phyloP scores from a whole-genome alignment of 2,329 filamentous ascomycete species.

The Colletotrichum sp. region DNA sequence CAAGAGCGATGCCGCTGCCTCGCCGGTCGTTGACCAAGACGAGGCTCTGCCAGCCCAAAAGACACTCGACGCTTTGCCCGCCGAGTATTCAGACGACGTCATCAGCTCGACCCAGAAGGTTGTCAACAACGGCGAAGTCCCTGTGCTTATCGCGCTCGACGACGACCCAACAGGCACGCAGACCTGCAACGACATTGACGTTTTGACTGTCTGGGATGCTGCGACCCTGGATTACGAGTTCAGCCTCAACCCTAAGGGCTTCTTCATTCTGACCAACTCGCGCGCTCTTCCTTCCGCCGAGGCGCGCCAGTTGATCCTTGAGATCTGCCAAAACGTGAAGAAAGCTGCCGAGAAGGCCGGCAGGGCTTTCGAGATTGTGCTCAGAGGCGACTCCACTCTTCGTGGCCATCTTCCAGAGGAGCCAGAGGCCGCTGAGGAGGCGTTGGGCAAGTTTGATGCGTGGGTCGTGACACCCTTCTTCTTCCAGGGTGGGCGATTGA shows the following conservation, averaged over 20 bases:
- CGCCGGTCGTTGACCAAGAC: not conserved
- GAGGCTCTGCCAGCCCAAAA: slow-evolving; percentile 22
- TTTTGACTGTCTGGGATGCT: slow-evolving; percentile 59
- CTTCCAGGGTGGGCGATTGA: slow-evolving; percentile 61
- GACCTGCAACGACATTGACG: slow-evolving; percentile 62
- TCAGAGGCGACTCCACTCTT: slow-evolving; percentile 62
- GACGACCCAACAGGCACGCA: slow-evolving; percentile 67
- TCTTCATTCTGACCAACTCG: slow-evolving; percentile 67
- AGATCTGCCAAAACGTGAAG: slow-evolving; percentile 56
- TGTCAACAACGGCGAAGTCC: slow-evolving; percentile 22
- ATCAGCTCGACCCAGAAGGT: slow-evolving; percentile 22
- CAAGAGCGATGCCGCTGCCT: not conserved
- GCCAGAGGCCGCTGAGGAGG: slow-evolving; percentile 53
- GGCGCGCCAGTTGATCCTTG: slow-evolving; percentile 50
- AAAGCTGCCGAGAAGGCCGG: slow-evolving; percentile 43
- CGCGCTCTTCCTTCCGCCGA: slow-evolving; percentile 56
- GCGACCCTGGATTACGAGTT: slow-evolving; percentile 18
- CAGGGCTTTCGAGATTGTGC: slow-evolving; percentile 56
- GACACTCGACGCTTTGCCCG: slow-evolving; percentile 27
- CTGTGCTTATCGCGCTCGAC: slow-evolving; percentile 46
- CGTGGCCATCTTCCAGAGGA: slow-evolving; percentile 63
- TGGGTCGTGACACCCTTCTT: slow-evolving; percentile 66
- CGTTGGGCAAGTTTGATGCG: slow-evolving; percentile 54
- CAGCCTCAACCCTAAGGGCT: slow-evolving; percentile 42
- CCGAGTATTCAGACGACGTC: slow-evolving; percentile 25